Evolutionary conservation across 2,329 filamentous ascomycete genomes (phyloP).

Genomic region (Verticillium nubilum): DNA sequence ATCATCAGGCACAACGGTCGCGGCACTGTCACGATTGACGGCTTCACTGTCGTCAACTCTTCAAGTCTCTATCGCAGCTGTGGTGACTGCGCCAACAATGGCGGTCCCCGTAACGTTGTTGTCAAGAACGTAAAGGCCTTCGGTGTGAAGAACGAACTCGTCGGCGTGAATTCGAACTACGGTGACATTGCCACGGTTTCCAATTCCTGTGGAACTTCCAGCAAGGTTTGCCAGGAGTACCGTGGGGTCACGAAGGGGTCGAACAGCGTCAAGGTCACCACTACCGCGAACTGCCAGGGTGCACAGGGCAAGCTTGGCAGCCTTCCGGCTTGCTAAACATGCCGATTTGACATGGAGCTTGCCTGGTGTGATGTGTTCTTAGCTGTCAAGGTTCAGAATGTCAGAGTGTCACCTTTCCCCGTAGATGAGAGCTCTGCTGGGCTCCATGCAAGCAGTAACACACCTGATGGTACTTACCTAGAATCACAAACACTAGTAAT

Average conservation of each 20-base stretch:
- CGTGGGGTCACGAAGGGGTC: slow-evolving; percentile 20
- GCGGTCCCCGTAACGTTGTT: slow-evolving; percentile 7
- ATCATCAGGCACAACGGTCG: slow-evolving; percentile 27
- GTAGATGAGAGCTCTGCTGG: no score
- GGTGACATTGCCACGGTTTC: slow-evolving; percentile 19
- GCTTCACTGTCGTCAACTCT: slow-evolving; percentile 32
- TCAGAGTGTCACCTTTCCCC: no score
- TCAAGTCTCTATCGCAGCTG: slow-evolving; percentile 39
- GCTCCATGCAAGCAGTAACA: no score
- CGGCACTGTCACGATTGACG: slow-evolving; percentile 20
- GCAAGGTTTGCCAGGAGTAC: slow-evolving; percentile 21
- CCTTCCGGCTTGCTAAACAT: not conserved
- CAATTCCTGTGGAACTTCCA: slow-evolving; percentile 20
- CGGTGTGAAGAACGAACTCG: not conserved
- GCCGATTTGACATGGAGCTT: not conserved
- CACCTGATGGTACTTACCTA: no score
- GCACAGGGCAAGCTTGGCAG: slow-evolving; percentile 1
- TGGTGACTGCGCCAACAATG: slow-evolving; percentile 32
- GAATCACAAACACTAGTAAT: no score
- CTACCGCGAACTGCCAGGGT: slow-evolving; percentile 6
- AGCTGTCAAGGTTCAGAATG: no score
- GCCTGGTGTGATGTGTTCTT: not conserved
- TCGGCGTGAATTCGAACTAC: slow-evolving; percentile 8
- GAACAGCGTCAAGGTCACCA: slow-evolving; percentile 14
- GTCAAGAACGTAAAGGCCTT: slow-evolving; percentile 15